Evolutionary conservation across 192 early-diverging fungal genomes (phyloP), one percentile per base, ranked within the genome.

Genomic region (Gigaspora rosea): DNA sequence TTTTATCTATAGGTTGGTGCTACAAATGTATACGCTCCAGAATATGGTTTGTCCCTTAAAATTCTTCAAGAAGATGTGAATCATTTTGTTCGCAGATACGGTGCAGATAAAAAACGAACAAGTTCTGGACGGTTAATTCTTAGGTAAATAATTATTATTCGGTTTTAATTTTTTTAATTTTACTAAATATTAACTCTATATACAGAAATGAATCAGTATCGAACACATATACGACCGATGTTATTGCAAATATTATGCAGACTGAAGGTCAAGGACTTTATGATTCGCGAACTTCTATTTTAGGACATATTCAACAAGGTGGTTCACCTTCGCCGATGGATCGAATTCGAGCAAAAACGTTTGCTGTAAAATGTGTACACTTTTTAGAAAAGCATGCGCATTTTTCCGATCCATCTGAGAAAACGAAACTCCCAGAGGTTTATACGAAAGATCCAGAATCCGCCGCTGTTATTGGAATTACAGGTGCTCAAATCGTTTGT

Each of bases 301-400:
- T 99, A 48, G 97, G 97, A 22, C 97, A 99, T 76, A 86, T 96
- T 72, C 97, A 98, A 81, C 97, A 99, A 81, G 97, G 97, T 50
- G 93, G 91, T 73, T 90, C 93, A 12, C 95, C 97, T 27, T 92
- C 92, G 33, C 96, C 97, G n/a, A 79, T 97, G 56, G 97, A 99
- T 85, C 94, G 97, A 36, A 92, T 95, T 80, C 92, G 96, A n/a
- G 97, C 96, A 16, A 95, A 91, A 51, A 89, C 91, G 16, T 82
- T 95, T 80, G 95, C 95, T 2, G 91, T 95, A 20, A 88, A 90
- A 64, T 88, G 92, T 64, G 80, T 98, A 67, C 86, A 93, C 47
- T 99, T 96, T 91, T 83, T 97, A 77, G 90, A 97, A 80, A 59
- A 85, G 62, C 85, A 88, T 41, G 88, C 89, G 47, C 76, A 70